Base-by-base conservation (phyloP, 2,329 filamentous ascomycete species). In the Trichoderma harzianum region DNA sequence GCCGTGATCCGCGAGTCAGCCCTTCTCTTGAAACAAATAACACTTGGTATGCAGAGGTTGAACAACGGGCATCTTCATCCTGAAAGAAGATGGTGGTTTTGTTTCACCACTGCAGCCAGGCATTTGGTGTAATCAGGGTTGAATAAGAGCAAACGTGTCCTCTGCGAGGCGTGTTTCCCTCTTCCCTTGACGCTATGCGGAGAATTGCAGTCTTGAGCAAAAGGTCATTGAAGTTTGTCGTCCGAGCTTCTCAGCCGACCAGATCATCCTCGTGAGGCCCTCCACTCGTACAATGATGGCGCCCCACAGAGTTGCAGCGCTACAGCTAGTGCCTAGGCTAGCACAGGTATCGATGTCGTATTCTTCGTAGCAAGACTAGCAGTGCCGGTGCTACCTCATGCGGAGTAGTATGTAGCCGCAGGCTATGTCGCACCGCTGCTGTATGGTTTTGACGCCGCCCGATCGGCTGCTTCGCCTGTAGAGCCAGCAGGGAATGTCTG, bases 311-410 rank as follows among this genome's bases (percentile, higher is more conserved):
- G 64, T 30, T 28, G 34, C 24, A 39, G 53, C 18, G 43, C 34
- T 30, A 7, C 30, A 32, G 26, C 21, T 58, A 43, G 64, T 58
- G 24, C 32, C 28, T 43, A 57, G 51, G 51, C 64, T 58, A 67
- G 24, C 36, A 28, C 24, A n/a, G 34, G 53, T 39, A 30, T 34
- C 51, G 36, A 39, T 24, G 51, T 65, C 63, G 63, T 65, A 65
- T 65, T 65, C 26, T 39, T 51, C 24, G 34, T 36, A 24, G 32
- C 24, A 28, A 18, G 28, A 60, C 55, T 30, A 64, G 62, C 43
- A 21, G 39, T 65, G 63, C 63, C 43, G 30, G 53, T 67, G 36
- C 64, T 67, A 58, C 64, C 64, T 67, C 51, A 58, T 67, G 64
- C 51, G 53, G 64, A 67, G 64, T 67, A 67, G 64, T 18, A 58